Base-by-base conservation (phyloP, 805 yeast species). In the Ogataea salicorniae region DNA sequence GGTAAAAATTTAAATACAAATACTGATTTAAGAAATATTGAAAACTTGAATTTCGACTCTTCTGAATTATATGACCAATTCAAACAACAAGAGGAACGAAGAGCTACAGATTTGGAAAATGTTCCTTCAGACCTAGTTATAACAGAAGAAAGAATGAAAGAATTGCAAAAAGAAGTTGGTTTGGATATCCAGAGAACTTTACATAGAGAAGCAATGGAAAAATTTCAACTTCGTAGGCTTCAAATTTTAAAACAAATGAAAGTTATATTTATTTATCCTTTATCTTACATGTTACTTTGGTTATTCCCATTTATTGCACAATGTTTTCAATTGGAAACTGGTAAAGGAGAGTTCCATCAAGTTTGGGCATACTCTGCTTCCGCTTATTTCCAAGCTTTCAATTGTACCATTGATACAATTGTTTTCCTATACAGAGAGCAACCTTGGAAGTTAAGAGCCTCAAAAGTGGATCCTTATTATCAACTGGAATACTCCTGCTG, bases 211-310 rank as follows among this genome's bases (percentile, higher is more conserved):
- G 79, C 83, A 45, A 73, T 85, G 63, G 74, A 71, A 35, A 75
- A 75, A 49, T 81, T 88, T 62, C 76, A 83, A 49, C 68, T 74
- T 36, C 72, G 94, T 17, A 81, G 89, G 54, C 66, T 75, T 29
- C 75, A 77, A 51, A 86, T 90, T 43, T 81, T 84, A 61, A 80
- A 81, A 47, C 96, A 90, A 67, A 81, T 87, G 76, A 81, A 81
- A 57, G 74, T 84, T 33, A 83, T 90, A 42, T 88, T 90, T 64
- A 73, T 90, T 41, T 90, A 90, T 61, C 97, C 97, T 3, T 68
- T 84, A 38, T 84, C 95, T 2, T 90, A 88, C 64, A 73, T 88
- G 48, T 72, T 85, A 26, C 66, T 89, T 41, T 90, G 97, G 97
- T 60, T 84, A 18, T 83, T 86, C 53, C 97, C 97, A 2, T 77